Conservation (phyloP, 805 yeast species). For the Sungouiozyma intestinalis region DNA sequence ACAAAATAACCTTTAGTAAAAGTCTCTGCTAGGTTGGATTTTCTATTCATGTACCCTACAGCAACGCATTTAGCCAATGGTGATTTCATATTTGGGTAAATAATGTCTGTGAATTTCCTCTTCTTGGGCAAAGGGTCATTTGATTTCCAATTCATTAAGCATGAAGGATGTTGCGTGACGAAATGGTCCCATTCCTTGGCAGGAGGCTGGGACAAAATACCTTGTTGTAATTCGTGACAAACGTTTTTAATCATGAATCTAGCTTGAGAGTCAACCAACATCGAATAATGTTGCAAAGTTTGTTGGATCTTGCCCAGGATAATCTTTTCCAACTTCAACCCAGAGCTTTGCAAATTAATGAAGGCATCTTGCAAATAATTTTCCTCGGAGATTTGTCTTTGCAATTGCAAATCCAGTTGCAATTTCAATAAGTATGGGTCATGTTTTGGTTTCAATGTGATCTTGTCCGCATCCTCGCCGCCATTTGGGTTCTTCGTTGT, state of each 20-base stretch:
- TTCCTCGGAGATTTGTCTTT: conserved; percentile 51
- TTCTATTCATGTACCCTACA: conserved; percentile 50
- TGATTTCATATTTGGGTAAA: conserved; percentile 45
- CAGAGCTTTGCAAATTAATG: conserved; percentile 53
- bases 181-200: conserved; percentile 63
- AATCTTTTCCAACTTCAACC: conserved; percentile 53
- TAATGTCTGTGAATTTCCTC: conserved; percentile 39
- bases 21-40: conserved; percentile 52
- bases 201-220: conserved; percentile 44
- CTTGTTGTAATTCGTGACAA: conserved; percentile 33
- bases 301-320: conserved; percentile 53
- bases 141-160: conserved; percentile 32
- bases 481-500: conserved; percentile 18
- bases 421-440: conserved; percentile 59
- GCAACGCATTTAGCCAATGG: conserved; percentile 43
- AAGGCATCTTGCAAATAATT: conserved; percentile 56
- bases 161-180: conserved; percentile 36
- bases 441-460: conserved; percentile 30
- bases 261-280: conserved; percentile 43
- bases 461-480: conserved; percentile 9
- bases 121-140: conserved; percentile 32
- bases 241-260: conserved; percentile 46
- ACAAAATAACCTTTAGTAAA: conserved; percentile 59
- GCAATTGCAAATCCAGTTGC: conserved; percentile 54
- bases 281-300: conserved; percentile 41